Conservation (phyloP, 2,329 filamentous ascomycete genomes). For the Fonsecaea nubica region DNA sequence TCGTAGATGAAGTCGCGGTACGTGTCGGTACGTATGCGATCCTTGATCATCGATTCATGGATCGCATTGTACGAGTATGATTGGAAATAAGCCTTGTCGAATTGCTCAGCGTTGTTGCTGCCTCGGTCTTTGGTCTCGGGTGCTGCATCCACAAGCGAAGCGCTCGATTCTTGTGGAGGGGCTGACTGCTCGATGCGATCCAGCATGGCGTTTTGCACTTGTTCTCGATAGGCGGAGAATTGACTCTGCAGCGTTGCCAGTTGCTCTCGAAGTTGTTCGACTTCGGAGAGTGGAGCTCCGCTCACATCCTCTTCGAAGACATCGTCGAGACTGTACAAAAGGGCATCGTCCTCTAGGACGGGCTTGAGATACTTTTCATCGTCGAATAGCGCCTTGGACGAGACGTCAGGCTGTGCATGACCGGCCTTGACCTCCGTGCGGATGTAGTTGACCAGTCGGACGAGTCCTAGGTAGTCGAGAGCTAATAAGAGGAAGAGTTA, state of each 20-base stretch:
- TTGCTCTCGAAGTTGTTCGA: slow-evolving; percentile 67
- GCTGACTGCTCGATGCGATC: slow-evolving; percentile 64
- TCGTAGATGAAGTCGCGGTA: slow-evolving; percentile 96
- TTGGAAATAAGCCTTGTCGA: slow-evolving; percentile 66
- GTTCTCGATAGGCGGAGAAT: slow-evolving; percentile 69
- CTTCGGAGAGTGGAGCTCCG: slow-evolving; percentile 52
- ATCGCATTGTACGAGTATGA: slow-evolving; percentile 79
- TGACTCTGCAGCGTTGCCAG: slow-evolving; percentile 65
- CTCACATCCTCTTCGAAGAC: slow-evolving; percentile 56
- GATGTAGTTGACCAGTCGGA: slow-evolving; percentile 76
- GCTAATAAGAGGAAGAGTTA: slow-evolving; percentile 42
- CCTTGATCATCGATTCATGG: slow-evolving; percentile 95
- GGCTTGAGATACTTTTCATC: slow-evolving; percentile 84
- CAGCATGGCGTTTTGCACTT: slow-evolving; percentile 71
- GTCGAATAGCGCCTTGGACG: slow-evolving; percentile 68
- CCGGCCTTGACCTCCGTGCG: slow-evolving; percentile 57
- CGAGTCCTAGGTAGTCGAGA: slow-evolving; percentile 74
- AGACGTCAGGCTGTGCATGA: slow-evolving; percentile 60
- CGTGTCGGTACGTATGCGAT: slow-evolving; percentile 82
- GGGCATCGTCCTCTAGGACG: slow-evolving; percentile 83
- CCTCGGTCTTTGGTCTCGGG: slow-evolving; percentile 56
- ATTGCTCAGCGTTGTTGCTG: slow-evolving; percentile 33
- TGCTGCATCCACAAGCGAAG: background rate
- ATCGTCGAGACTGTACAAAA: slow-evolving; percentile 87
- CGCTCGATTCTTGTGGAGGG: slow-evolving; percentile 41